phyloP scores from a whole-genome alignment of 148 eudicot species.

The Vaccinium darrowii region DNA sequence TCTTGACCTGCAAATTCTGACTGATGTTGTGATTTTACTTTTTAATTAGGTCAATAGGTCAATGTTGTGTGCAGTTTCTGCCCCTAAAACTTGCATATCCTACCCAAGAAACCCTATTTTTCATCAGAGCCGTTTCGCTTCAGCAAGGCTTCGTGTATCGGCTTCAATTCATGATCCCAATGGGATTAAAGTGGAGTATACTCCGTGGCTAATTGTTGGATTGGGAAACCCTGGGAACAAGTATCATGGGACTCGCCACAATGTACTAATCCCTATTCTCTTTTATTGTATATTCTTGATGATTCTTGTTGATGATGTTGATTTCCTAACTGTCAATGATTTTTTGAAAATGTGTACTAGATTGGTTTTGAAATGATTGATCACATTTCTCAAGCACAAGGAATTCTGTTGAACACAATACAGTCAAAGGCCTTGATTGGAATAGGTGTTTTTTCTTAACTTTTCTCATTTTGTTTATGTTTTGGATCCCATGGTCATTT shows the following conservation, averaged over 20 bases:
- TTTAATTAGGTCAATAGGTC: slow-evolving; percentile 31
- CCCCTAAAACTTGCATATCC: slow-evolving; percentile 38
- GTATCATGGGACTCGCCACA: slow-evolving; percentile 89
- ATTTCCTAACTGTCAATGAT: neutral
- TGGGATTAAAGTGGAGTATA: slow-evolving; percentile 66
- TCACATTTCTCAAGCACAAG: slow-evolving; percentile 63
- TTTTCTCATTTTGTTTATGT: neutral
- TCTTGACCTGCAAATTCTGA: neutral
- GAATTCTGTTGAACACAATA: slow-evolving; percentile 83
- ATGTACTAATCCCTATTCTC: slow-evolving; percentile 41
- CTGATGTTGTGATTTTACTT: neutral
- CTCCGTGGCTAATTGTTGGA: slow-evolving; percentile 95
- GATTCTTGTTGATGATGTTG: neutral
- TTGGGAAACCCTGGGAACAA: slow-evolving; percentile 93
- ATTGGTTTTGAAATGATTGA: slow-evolving; percentile 99
- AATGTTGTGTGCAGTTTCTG: slow-evolving; percentile 59
- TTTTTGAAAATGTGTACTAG: slow-evolving; percentile 36
- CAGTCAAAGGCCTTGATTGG: slow-evolving; percentile 94
- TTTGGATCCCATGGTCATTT: neutral
- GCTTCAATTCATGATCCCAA: slow-evolving; percentile 48
- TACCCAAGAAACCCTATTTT: slow-evolving; percentile 40
- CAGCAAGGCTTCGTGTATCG: slow-evolving; percentile 34
- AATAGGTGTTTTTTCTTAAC: slow-evolving; percentile 52
- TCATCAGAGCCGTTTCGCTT: slow-evolving; percentile 23
- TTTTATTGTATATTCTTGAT: neutral